Evolutionary conservation across 2,329 filamentous ascomycete genomes (phyloP).

Genomic region (Ramularia endophylla): DNA sequence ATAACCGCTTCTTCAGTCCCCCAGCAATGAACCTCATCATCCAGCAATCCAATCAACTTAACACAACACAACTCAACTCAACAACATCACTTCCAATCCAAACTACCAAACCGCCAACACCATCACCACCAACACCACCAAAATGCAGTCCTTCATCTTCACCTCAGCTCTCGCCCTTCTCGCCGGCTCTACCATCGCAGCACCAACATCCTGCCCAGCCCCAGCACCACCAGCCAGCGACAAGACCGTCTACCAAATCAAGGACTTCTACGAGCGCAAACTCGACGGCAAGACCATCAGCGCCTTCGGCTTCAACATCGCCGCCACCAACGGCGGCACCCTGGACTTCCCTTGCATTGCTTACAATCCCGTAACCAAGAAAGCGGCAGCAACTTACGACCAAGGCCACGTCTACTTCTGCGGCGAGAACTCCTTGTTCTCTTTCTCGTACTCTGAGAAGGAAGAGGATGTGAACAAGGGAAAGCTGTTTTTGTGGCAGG

Average conservation of each 20-base stretch:
- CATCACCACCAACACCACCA: slow-evolving; percentile 6
- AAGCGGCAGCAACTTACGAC: slow-evolving; percentile 5
- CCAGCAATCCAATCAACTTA: no score
- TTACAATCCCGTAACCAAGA: slow-evolving; percentile 4
- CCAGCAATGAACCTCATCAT: no score
- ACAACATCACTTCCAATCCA: no score
- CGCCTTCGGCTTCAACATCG: slow-evolving; percentile 14
- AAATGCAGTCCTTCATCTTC: slow-evolving; percentile 14
- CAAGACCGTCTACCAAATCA: slow-evolving; percentile 9
- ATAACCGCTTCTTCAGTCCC: no score
- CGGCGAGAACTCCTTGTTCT: slow-evolving; percentile 8
- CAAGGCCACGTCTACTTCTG: slow-evolving; percentile 10
- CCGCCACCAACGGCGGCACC: slow-evolving; percentile 12
- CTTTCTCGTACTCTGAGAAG: slow-evolving; percentile 8
- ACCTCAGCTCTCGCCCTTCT: slow-evolving; percentile 12
- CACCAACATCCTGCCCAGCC: slow-evolving; percentile 2
- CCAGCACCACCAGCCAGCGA: slow-evolving; percentile 1
- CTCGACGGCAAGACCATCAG: slow-evolving; percentile 9
- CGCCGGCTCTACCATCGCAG: slow-evolving; percentile 6
- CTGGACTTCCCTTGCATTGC: slow-evolving; percentile 11
- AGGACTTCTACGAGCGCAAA: slow-evolving; percentile 11
- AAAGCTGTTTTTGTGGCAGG: slow-evolving; percentile 12
- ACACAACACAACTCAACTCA: no score
- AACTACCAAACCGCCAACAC: no score
- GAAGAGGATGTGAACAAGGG: slow-evolving; percentile 1